Evolutionary conservation across 257 asterid genomes (phyloP).

Genomic region (Solanum arcanum): DNA sequence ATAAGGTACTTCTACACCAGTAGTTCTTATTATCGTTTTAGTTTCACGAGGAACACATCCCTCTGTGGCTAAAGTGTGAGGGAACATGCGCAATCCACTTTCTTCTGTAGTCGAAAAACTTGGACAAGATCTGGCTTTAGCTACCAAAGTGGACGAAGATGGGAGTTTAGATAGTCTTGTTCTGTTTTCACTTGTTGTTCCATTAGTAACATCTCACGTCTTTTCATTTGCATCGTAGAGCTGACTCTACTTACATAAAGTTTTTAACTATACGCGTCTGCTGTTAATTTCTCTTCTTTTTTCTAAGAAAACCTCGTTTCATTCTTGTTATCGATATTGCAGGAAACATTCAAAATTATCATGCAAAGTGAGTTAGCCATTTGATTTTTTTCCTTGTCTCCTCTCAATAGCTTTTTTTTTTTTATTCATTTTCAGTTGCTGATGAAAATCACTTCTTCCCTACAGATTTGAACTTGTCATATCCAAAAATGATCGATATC

Average conservation of each 20-base stretch:
- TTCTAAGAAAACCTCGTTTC: neutral
- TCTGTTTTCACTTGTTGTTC: neutral
- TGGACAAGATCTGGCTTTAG: neutral
- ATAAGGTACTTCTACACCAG: conserved; percentile 41
- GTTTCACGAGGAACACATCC: neutral
- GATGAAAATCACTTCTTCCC: neutral
- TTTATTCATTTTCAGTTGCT: neutral
- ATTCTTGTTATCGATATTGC: conserved; percentile 10
- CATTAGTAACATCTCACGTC: neutral
- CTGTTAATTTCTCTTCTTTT: neutral
- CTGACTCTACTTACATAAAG: neutral
- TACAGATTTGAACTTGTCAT: conserved; percentile 71
- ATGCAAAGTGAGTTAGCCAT: conserved; percentile 68
- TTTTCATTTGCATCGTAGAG: neutral
- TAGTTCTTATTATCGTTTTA: neutral
- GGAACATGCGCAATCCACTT: neutral
- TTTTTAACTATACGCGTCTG: neutral
- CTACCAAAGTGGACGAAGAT: neutral
- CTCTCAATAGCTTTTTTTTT: neutral
- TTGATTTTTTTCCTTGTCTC: neutral
- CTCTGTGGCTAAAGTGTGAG: neutral
- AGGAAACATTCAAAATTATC: conserved; percentile 76
- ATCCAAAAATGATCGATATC: conserved; percentile 86
- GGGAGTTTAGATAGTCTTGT: neutral
- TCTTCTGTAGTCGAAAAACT: neutral